Percentiles rank a stretch among this genome's conserved stretches.
These are phyloP conservation scores for Cyberlindnera saturnus DNA, from an alignment of 805 yeast species.

Conservation along the genomic window DNA sequence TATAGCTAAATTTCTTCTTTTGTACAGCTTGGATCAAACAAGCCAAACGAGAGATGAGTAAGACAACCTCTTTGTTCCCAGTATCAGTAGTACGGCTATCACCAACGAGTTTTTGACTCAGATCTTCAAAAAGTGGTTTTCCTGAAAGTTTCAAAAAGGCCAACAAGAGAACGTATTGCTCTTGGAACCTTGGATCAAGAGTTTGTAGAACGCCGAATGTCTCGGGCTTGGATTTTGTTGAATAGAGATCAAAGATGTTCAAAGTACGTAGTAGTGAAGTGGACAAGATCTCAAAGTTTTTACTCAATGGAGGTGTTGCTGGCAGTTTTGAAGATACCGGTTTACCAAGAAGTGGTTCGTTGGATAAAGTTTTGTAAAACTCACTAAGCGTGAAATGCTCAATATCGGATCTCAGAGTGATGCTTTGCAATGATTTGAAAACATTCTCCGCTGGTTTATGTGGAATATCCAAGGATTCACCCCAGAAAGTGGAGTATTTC, in stretches of 20 bases:
- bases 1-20: conserved; percentile 49
- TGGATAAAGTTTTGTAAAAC: conserved; percentile 20
- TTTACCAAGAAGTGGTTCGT: conserved; percentile 20
- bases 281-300: conserved; percentile 48
- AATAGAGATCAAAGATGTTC: conserved; percentile 43
- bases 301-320: conserved; percentile 25
- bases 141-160: conserved; percentile 40
- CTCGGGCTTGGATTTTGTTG: conserved; percentile 30
- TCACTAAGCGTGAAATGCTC: conserved; percentile 24
- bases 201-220: conserved; percentile 31
- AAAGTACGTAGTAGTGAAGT: conserved; percentile 52
- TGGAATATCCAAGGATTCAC: conserved; percentile 1
- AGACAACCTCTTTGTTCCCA: conserved; percentile 28
- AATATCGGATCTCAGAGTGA: conserved; percentile 28
- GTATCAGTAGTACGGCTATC: conserved; percentile 28
- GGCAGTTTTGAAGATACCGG: conserved; percentile 7
- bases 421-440: conserved; percentile 5
- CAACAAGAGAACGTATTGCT: conserved; percentile 41
- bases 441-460: conserved; percentile 2
- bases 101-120: conserved; percentile 32
- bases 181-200: conserved; percentile 28
- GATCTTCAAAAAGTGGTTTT: conserved; percentile 29
- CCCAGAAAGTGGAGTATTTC: conserved; percentile 25
- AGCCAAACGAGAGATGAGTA: conserved; percentile 43
- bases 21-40: conserved; percentile 36